Evolutionary conservation across 306 rosid genomes (phyloP).

Genomic region (Lathyrus tuberosus): DNA sequence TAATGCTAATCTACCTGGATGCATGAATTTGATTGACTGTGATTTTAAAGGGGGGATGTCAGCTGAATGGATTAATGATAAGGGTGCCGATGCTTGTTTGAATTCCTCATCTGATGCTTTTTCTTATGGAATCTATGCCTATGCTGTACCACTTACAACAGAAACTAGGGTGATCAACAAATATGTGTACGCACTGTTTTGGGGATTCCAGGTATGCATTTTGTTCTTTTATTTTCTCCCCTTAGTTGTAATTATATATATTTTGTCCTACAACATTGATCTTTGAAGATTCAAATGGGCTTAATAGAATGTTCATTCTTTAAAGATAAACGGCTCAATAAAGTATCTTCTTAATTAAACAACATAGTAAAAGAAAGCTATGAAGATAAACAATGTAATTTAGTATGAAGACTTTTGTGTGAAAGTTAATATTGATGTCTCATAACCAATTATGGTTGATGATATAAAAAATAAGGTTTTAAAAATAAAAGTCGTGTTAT

Average conservation of each 20-base stretch:
- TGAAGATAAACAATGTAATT: neutral
- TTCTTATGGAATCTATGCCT: conserved; percentile 27
- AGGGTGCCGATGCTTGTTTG: conserved; percentile 52
- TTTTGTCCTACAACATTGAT: neutral
- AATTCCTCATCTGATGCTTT: neutral
- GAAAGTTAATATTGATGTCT: neutral
- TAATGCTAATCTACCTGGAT: neutral
- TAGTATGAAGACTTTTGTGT: neutral
- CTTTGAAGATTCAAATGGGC: neutral
- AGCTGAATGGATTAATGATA: neutral
- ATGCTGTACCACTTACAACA: conserved; percentile 38
- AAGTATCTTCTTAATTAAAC: neutral
- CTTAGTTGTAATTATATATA: neutral
- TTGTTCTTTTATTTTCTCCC: conserved; percentile 1
- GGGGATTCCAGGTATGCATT: conserved; percentile 45
- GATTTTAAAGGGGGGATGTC: neutral
- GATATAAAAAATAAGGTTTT: conserved; percentile 1
- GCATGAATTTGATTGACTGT: neutral
- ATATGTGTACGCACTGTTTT: conserved; percentile 44
- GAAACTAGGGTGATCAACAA: conserved; percentile 40
- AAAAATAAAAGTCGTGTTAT: neutral
- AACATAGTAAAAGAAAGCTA: neutral
- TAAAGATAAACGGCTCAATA: neutral
- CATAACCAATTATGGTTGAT: neutral
- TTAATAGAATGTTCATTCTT: neutral